phyloP scores from a whole-genome alignment of 2,329 filamentous ascomycete genomes.

The Penicillium sp. region DNA sequence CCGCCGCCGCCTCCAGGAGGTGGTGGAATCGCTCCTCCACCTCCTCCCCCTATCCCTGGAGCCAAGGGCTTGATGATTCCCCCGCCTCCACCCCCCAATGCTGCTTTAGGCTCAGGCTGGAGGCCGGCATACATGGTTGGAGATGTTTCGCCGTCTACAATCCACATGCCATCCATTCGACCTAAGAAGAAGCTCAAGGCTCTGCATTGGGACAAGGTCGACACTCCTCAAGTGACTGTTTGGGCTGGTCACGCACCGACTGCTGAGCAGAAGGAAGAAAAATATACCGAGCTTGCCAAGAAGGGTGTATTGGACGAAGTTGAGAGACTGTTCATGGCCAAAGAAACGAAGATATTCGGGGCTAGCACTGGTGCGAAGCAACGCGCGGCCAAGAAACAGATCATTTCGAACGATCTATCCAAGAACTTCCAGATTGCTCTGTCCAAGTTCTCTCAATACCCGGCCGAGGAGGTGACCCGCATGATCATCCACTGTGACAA shows the following conservation, averaged over 20 bases:
- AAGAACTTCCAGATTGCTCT: conserved; percentile 88
- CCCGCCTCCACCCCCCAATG: conserved; percentile 58
- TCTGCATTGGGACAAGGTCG: conserved; percentile 97
- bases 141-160: conserved; percentile 49
- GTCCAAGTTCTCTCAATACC: conserved; percentile 78
- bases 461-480: conserved; percentile 74
- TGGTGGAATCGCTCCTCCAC: conserved; percentile 41
- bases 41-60: conserved; percentile 40
- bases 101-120: conserved; percentile 47
- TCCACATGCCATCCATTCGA: conserved; percentile 68
- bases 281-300: conserved; percentile 83
- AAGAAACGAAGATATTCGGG: conserved; percentile 77
- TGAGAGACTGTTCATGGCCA: conserved; percentile 93
- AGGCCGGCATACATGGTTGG: conserved; percentile 65
- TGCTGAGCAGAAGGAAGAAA: conserved; percentile 83
- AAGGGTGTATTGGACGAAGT: conserved; percentile 97
- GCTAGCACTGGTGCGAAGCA: conserved; percentile 59
- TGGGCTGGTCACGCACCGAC: conserved; percentile 83
- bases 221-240: conserved; percentile 79
- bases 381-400: conserved; percentile 93
- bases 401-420: conserved; percentile 82
- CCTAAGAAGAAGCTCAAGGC: conserved; percentile 99
- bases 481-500: conserved; percentile 94
- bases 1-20: conserved; percentile 31
- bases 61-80: conserved; percentile 44